phyloP scores from a whole-genome alignment of 2,329 filamentous ascomycete species.

The Fragosphaeria purpurea region DNA sequence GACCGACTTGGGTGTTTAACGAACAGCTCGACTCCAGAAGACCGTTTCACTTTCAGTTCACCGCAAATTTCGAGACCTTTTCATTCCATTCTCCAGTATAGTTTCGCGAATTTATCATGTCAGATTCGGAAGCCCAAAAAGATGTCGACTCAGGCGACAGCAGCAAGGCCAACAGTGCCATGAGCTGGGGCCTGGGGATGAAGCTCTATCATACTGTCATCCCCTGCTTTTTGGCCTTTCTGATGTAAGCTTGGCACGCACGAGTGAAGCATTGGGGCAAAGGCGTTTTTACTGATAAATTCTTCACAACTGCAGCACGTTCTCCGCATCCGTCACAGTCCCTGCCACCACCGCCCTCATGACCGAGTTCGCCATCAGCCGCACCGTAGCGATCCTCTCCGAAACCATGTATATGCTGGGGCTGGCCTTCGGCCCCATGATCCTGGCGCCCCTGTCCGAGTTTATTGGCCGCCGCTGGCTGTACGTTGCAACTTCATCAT shows the following conservation, averaged over 20 bases:
- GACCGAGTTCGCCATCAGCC: constrained; percentile 2
- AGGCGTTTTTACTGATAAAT: neutral
- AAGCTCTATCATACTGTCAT: constrained; percentile 4
- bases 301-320: neutral
- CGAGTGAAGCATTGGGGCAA: neutral
- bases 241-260: neutral
- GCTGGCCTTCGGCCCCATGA: constrained; percentile 45
- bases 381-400: constrained; percentile 49
- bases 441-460: constrained; percentile 51
- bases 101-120: too few relatives aligned
- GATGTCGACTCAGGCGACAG: neutral
- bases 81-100: too few relatives aligned
- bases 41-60: too few relatives aligned
- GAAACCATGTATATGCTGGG: constrained; percentile 60
- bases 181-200: neutral
- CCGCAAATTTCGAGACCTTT: too few relatives aligned
- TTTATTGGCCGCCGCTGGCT: constrained; percentile 42
- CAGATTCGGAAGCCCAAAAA: too few relatives aligned
- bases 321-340: neutral
- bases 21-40: too few relatives aligned
- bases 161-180: neutral
- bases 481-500: constrained; percentile 25
- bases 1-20: too few relatives aligned
- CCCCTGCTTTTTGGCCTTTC: constrained; percentile 2
- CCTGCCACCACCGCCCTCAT: neutral